Conservation (phyloP, 352 stramenopile genomes). For the Globisporangium heterothallicum region DNA sequence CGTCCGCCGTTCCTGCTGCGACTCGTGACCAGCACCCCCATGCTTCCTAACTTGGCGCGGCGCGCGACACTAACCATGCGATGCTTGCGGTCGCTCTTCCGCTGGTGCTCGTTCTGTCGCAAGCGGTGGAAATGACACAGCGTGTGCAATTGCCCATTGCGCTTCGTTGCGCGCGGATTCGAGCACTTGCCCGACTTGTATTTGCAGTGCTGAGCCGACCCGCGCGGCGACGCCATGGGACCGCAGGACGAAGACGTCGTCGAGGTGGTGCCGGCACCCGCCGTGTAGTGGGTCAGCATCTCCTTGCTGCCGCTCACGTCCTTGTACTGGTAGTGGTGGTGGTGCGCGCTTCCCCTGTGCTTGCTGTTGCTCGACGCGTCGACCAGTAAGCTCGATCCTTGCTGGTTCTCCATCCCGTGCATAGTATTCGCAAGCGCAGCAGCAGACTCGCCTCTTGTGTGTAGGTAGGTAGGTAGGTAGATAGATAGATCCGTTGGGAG, state of each 20-base stretch:
- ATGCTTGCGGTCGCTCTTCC: constrained; percentile 86
- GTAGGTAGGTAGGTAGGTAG: not conserved
- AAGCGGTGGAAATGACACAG: constrained; percentile 82
- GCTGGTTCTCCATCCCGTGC: constrained; percentile 10
- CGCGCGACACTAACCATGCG: constrained; percentile 72
- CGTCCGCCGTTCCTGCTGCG: constrained; percentile 17
- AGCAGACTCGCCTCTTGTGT: not conserved
- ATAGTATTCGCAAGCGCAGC: too few relatives aligned
- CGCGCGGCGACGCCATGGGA: constrained; percentile 31
- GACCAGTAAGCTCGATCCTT: constrained; percentile 7
- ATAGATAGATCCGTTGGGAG: too few relatives aligned
- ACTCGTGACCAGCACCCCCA: constrained; percentile 34
- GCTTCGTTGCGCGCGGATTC: constrained; percentile 78
- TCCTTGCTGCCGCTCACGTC: constrained; percentile 4
- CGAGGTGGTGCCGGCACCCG: not conserved
- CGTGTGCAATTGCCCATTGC: constrained; percentile 80
- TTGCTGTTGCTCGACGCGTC: not conserved
- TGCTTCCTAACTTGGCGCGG: constrained; percentile 62
- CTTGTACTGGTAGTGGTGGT: not conserved
- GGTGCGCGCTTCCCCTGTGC: not conserved
- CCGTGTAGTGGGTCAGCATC: constrained; percentile 1
- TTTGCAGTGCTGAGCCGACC: constrained; percentile 60
- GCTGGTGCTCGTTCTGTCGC: constrained; percentile 81
- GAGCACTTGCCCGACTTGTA: constrained; percentile 86
- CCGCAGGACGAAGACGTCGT: not conserved